Conservation (phyloP, 768 basidiomycete genomes). For the Amanita pallidorosea region DNA sequence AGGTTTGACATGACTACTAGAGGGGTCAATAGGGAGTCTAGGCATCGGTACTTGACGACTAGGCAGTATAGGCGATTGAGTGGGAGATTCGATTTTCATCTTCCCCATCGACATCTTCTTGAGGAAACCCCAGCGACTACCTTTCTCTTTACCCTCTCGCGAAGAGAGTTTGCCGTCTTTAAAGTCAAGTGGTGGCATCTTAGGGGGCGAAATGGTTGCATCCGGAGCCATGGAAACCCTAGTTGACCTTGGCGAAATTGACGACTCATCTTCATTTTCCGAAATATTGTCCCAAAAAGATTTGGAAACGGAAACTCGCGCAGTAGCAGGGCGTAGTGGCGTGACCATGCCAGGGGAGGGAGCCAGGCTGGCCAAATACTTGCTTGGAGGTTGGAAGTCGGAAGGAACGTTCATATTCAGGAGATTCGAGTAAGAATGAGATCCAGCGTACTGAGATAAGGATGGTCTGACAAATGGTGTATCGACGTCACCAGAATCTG, state of each 20-base stretch:
- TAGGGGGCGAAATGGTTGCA: constrained; percentile 8
- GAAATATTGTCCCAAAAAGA: constrained; percentile 44
- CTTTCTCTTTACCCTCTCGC: constrained; percentile 45
- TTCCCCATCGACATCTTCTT: constrained; percentile 99
- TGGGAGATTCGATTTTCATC: constrained; percentile 58
- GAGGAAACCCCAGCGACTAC: constrained; percentile 86
- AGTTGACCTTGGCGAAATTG: constrained; percentile 7
- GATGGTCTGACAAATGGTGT: constrained; percentile 24
- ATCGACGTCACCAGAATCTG: constrained; percentile 18
- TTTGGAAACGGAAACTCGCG: constrained; percentile 30
- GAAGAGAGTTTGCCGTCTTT: constrained; percentile 15
- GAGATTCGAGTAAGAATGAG: constrained; percentile 63
- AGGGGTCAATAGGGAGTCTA: constrained; percentile 19
- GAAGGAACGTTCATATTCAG: constrained; percentile 27
- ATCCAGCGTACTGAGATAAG: constrained; percentile 42
- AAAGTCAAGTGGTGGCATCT: constrained; percentile 8
- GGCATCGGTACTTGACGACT: constrained; percentile 17
- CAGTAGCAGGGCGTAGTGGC: constrained; percentile 23
- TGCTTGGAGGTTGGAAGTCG: constrained; percentile 26
- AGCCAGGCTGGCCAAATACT: constrained; percentile 64
- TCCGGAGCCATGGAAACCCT: constrained; percentile 11
- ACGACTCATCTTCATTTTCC: constrained; percentile 14
- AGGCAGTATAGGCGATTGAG: constrained; percentile 27
- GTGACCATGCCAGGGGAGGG: constrained; percentile 31
- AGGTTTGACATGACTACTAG: constrained; percentile 14